Evolutionary conservation across 306 rosid species (phyloP).

Genomic region (Sicyos edulis): DNA sequence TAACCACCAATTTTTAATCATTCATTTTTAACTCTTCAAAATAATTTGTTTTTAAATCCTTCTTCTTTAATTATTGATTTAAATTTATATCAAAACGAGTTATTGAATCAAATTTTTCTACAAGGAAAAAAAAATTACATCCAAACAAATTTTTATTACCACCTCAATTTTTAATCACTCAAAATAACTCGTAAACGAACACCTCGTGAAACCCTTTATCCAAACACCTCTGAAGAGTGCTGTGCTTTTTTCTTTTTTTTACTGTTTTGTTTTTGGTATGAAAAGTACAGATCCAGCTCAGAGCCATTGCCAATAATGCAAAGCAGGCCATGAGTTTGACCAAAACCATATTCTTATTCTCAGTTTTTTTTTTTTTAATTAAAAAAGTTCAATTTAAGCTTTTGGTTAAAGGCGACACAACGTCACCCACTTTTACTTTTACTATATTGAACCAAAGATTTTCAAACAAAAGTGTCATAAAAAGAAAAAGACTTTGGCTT

Average conservation of each 20-base stretch:
- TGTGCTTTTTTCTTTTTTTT: neutral
- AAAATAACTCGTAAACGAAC: too few species aligned
- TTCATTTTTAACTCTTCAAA: too few species aligned
- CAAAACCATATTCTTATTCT: neutral
- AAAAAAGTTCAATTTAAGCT: too few species aligned
- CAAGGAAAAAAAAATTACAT: too few species aligned
- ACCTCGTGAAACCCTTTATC: too few species aligned
- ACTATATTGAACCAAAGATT: slow-evolving; percentile 6
- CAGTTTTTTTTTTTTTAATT: neutral
- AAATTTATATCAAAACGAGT: too few species aligned
- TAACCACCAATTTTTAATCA: too few species aligned
- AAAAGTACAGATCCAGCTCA: slow-evolving; percentile 14
- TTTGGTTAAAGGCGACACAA: neutral
- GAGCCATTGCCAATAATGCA: slow-evolving; percentile 14
- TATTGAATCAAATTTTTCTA: too few species aligned
- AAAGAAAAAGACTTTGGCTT: neutral
- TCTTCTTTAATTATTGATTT: too few species aligned
- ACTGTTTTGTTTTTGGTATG: neutral
- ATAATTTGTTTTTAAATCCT: too few species aligned
- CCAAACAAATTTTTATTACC: too few species aligned
- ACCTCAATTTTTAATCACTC: too few species aligned
- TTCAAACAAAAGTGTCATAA: slow-evolving; percentile 3
- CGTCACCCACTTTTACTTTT: neutral
- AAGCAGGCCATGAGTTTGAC: slow-evolving; percentile 9
- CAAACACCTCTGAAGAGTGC: neutral